Base-by-base conservation (phyloP, 2,329 filamentous ascomycete genomes). In the Botrytis porri region DNA sequence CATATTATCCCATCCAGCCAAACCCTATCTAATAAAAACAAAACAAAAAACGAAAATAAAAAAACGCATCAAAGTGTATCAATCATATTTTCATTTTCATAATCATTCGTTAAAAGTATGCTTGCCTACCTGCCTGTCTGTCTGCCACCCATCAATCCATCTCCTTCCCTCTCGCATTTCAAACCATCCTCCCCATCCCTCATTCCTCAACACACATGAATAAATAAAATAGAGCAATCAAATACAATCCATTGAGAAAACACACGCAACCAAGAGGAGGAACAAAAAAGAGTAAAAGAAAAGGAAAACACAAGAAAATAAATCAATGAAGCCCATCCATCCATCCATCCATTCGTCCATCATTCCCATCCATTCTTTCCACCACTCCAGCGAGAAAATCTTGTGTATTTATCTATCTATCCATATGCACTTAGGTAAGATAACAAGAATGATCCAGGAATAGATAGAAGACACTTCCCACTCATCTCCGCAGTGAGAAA, bases 51-150 rank as follows among this genome's bases (percentile, higher is more conserved):
- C 35, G 35, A 32, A 5, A 29, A 7, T 5, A 48, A 22, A 29
- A 48, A 35, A 22, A 22, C 39, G 39, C n/a, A 45, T 20, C n/a
- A 48, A 35, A 48, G 63, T 65, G 22, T 37, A 65, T 51, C 63
- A 65, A 35, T 65, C 43, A 48, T 65, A 51, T 65, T 48, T 48
- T 37, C 16, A 65, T 48, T 48, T 65, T 51, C 43, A 37, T 51
- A 37, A 37, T 65, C 43, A 65, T 65, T 65, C 43, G 63, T 65
- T 65, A 51, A 51, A 65, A 39, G 7, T 51, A 39, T 54, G 32
- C 45, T 32, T 37, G 22, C 14, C 7, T 39, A 2, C 37, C 39
- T 18, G 16, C 8, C 6, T 37, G 37, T 37, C 41, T 16, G 41
- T 25, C 9, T 35, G 4, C 60, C 14, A 16, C 35, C 18, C 61